These are phyloP conservation scores for Typha latifolia DNA, from an alignment of 176 grass and related monocot genomes.

Conservation along the genomic window DNA sequence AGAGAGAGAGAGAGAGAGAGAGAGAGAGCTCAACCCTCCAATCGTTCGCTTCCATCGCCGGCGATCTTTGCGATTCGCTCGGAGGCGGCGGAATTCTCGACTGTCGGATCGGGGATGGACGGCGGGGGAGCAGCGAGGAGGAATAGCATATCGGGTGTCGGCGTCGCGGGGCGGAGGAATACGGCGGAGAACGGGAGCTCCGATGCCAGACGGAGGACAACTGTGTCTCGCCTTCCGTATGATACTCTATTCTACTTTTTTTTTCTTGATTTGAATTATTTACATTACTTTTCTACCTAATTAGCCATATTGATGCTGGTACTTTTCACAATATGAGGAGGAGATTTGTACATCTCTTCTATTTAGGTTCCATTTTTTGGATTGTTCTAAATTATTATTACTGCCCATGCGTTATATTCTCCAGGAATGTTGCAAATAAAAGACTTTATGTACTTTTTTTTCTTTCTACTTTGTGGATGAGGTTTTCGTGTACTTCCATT, in stretches of 20 bases:
- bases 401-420: no score
- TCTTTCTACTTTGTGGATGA: background rate
- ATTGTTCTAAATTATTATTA: no score
- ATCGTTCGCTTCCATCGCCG: background rate
- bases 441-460: no score
- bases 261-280: background rate
- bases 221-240: slow-evolving; percentile 45
- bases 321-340: no score
- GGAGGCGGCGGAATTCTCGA: slow-evolving; percentile 19
- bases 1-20: background rate
- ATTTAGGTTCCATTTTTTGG: no score
- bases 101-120: background rate
- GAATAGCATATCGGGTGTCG: slow-evolving; percentile 21
- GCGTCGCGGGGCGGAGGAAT: slow-evolving; percentile 31
- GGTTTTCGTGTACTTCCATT: background rate
- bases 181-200: slow-evolving; percentile 40
- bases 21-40: background rate
- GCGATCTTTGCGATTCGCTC: background rate
- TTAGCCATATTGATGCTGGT: background rate
- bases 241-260: background rate
- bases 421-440: no score
- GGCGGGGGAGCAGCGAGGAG: slow-evolving; percentile 33
- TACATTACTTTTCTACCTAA: background rate
- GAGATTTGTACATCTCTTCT: no score
- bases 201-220: slow-evolving; percentile 20